A percentile compares a stretch with the other conserved stretches of the same genome.
These are phyloP conservation scores for Neovahlkampfia damariscottae DNA, from an alignment of 78 protist genomes.

Conservation along the genomic window DNA sequence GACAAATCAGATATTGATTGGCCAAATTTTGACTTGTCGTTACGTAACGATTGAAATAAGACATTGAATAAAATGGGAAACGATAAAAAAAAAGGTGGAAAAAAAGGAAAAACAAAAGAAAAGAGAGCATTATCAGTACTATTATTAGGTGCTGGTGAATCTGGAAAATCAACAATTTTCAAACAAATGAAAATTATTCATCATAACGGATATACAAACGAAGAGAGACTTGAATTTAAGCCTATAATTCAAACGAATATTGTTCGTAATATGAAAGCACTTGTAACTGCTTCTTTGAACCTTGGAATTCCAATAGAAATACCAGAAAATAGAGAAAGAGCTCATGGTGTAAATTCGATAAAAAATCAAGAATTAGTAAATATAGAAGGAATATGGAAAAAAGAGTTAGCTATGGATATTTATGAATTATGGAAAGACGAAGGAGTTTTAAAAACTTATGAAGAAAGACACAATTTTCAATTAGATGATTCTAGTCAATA, in stretches of 20 bases:
- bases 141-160: constrained; percentile 64
- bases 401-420: constrained; percentile 9
- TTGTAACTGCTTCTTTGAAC: background rate
- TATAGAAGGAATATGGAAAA: background rate
- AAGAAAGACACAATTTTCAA: background rate
- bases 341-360: background rate
- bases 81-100: too few species aligned
- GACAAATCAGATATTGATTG: too few species aligned
- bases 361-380: background rate
- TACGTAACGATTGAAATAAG: too few species aligned
- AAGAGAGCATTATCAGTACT: background rate
- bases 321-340: background rate
- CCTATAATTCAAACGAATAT: constrained; percentile 42
- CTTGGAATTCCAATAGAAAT: background rate
- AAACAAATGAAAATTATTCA: constrained; percentile 69
- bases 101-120: too few species aligned
- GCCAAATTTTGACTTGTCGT: too few species aligned
- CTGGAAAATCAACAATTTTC: constrained; percentile 64
- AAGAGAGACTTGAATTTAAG: constrained; percentile 41
- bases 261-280: constrained; percentile 44
- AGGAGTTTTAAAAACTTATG: background rate
- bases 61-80: too few species aligned
- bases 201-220: constrained; percentile 48
- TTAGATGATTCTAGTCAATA: constrained; percentile 12
- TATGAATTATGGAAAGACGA: background rate